Conservation (phyloP, 306 rosid species). For the Castanea mollissima region DNA sequence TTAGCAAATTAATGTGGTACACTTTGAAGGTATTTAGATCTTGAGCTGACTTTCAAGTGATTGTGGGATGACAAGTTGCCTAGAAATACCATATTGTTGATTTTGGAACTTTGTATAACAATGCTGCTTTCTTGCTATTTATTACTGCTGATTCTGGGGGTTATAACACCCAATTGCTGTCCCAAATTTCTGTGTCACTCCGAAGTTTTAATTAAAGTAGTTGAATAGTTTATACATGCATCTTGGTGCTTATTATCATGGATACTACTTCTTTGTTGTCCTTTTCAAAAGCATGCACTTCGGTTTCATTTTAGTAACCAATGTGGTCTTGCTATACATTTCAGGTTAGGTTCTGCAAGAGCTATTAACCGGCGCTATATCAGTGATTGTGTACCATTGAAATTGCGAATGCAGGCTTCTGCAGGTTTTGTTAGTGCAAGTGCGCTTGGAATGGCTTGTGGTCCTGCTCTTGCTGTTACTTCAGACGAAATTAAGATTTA, state of each 20-base stretch:
- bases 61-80: not conserved
- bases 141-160: not conserved
- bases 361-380: slow-evolving; percentile 54
- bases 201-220: not conserved
- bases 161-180: not conserved
- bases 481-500: slow-evolving; percentile 41
- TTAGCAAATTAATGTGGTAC: not conserved
- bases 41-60: not conserved
- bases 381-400: slow-evolving; percentile 48
- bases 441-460: slow-evolving; percentile 66
- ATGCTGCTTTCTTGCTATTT: not conserved
- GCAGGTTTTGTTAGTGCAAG: slow-evolving; percentile 83
- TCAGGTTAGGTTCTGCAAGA: slow-evolving; percentile 56
- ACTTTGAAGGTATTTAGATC: not conserved
- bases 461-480: slow-evolving; percentile 55
- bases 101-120: not conserved
- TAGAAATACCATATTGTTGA: not conserved
- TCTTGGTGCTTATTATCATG: not conserved
- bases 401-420: slow-evolving; percentile 49
- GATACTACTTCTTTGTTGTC: not conserved
- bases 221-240: not conserved
- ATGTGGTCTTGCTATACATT: slow-evolving; percentile 5
- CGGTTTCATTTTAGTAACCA: not conserved
- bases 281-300: not conserved
- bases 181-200: not conserved